Percentiles rank a stretch among this genome's conserved stretches.
phyloP scores from a whole-genome alignment of 352 stramenopile species.

The Phytophthora rubi region DNA sequence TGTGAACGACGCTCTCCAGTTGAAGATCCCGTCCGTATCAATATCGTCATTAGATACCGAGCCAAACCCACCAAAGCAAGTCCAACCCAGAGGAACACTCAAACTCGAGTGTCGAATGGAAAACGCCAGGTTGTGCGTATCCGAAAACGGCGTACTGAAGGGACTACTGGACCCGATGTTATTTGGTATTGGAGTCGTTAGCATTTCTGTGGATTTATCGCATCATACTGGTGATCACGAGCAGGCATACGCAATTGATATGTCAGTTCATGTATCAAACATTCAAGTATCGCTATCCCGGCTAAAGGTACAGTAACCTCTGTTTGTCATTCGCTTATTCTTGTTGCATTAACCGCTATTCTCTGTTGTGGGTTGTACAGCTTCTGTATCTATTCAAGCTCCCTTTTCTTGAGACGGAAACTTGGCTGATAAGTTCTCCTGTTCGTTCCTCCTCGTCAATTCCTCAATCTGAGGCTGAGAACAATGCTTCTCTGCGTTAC shows the following conservation, averaged over 20 bases:
- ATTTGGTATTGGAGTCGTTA: constrained; percentile 23
- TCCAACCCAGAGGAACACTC: constrained; percentile 23
- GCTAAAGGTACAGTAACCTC: constrained; percentile 38
- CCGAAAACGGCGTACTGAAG: constrained; percentile 27
- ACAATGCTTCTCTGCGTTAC: neutral
- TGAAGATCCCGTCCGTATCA: constrained; percentile 30
- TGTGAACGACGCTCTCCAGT: constrained; percentile 39
- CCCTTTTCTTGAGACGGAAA: constrained; percentile 22
- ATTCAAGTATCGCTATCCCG: constrained; percentile 37
- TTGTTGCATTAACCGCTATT: constrained; percentile 11
- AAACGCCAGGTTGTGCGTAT: constrained; percentile 21
- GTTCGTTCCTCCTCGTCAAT: neutral
- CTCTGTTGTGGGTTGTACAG: constrained; percentile 29
- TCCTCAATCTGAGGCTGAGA: neutral
- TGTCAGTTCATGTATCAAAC: constrained; percentile 24
- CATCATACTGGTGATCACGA: constrained; percentile 26
- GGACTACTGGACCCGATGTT: constrained; percentile 26
- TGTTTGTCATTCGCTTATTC: neutral
- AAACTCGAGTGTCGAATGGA: constrained; percentile 27
- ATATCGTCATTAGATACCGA: constrained; percentile 32
- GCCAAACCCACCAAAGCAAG: neutral
- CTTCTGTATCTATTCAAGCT: constrained; percentile 52
- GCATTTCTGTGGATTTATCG: constrained; percentile 24
- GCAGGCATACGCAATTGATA: constrained; percentile 28
- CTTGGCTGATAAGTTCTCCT: neutral